Evolutionary conservation across 371 early-diverging fungal genomes (phyloP).

Genomic region (Neoconidiobolus thromboides): DNA sequence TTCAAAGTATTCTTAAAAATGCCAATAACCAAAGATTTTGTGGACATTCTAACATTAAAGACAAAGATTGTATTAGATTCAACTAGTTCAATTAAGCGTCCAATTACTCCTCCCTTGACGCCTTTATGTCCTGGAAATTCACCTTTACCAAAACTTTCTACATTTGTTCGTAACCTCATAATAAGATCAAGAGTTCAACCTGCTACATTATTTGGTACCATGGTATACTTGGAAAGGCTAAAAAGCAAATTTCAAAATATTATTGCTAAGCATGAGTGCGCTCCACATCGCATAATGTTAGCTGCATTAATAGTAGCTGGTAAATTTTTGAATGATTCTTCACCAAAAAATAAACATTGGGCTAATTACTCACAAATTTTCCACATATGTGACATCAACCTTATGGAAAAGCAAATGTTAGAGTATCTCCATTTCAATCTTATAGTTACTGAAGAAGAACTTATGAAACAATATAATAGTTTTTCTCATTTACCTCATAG

Average conservation of each 20-base stretch:
- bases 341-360: conserved; percentile 61
- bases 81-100: neutral
- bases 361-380: conserved; percentile 22
- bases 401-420: neutral
- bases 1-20: conserved; percentile 2
- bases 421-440: neutral
- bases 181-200: conserved; percentile 32
- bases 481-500: neutral
- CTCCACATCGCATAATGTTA: conserved; percentile 54
- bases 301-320: conserved; percentile 54
- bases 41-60: neutral
- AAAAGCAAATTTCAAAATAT: conserved; percentile 6
- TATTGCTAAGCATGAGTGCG: conserved; percentile 22
- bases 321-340: conserved; percentile 52
- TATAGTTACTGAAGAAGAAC: neutral
- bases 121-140: neutral
- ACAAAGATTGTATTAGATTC: neutral
- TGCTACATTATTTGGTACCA: conserved; percentile 31
- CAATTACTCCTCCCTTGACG: neutral
- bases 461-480: neutral
- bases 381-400: neutral
- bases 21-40: neutral
- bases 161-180: conserved; percentile 28
- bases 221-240: conserved; percentile 32
- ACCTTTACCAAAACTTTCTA: conserved; percentile 17